phyloP scores from a whole-genome alignment of 1,284 basidiomycete species.

The Leucoagaricus sp. region DNA sequence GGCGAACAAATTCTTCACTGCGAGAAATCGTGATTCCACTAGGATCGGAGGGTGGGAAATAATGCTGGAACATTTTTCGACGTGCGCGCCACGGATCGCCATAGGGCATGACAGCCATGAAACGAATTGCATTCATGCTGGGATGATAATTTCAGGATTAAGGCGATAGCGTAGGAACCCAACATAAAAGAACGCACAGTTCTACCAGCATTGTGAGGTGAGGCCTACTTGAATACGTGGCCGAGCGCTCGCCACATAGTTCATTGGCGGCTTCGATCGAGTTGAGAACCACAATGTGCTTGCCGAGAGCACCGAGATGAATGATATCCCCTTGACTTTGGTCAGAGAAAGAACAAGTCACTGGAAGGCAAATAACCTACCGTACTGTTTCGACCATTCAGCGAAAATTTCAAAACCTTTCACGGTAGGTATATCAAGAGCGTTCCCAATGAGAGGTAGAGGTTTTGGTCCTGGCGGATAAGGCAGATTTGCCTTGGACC shows the following conservation, averaged over 20 bases:
- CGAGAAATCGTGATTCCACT: conserved; percentile 5
- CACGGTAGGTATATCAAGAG: conserved; percentile 11
- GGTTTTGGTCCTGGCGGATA: conserved; percentile 18
- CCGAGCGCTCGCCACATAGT: conserved; percentile 7
- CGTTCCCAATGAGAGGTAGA: conserved; percentile 14
- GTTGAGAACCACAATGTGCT: conserved; percentile 38
- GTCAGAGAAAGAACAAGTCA: neutral
- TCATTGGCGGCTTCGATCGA: conserved; percentile 22
- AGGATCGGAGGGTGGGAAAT: conserved; percentile 9
- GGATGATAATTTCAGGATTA: neutral
- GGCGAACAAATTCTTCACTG: conserved; percentile 7
- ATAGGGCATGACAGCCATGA: conserved; percentile 13
- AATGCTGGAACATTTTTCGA: conserved; percentile 12
- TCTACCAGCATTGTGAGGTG: conserved; percentile 7
- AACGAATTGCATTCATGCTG: neutral
- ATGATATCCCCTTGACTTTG: conserved; percentile 8
- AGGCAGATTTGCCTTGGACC: neutral
- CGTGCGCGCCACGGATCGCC: conserved; percentile 12
- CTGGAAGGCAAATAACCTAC: neutral
- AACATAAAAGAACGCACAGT: neutral
- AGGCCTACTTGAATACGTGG: conserved; percentile 7
- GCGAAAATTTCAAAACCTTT: conserved; percentile 5
- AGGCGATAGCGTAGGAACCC: too few relatives aligned
- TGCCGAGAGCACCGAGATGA: conserved; percentile 3
- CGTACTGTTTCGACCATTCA: conserved; percentile 1